These are phyloP conservation scores for Cercospora citrullina DNA, from an alignment of 2,329 filamentous ascomycete species.

Conservation along the genomic window DNA sequence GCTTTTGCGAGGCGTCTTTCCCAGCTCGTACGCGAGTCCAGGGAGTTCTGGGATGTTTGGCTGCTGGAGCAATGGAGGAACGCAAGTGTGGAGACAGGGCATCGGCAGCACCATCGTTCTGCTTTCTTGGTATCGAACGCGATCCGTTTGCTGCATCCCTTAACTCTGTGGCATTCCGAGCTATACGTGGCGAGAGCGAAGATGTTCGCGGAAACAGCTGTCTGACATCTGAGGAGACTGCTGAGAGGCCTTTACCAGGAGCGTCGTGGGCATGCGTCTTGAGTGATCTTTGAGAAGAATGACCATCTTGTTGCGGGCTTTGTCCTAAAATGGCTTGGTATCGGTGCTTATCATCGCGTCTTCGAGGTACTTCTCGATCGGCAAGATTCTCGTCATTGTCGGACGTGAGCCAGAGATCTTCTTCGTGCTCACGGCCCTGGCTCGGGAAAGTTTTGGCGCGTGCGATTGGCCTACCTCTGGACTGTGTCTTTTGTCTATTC, in stretches of 20 bases:
- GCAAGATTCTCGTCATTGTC: constrained; percentile 23
- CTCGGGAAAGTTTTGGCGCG: neutral
- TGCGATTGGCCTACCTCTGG: neutral
- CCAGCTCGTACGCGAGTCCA: constrained; percentile 29
- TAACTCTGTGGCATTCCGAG: neutral
- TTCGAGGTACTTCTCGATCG: constrained; percentile 9
- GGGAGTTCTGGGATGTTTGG: constrained; percentile 25
- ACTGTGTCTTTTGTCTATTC: neutral
- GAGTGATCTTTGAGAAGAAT: neutral
- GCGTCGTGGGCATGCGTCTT: constrained; percentile 11
- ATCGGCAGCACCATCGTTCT: neutral
- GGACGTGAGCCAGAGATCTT: constrained; percentile 36
- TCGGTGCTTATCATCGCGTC: neutral
- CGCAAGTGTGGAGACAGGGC: neutral
- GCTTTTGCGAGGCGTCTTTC: constrained; percentile 4
- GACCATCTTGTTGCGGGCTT: constrained; percentile 5
- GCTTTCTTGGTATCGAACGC: constrained; percentile 7
- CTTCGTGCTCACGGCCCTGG: neutral
- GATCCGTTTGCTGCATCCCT: neutral
- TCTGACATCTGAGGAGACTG: constrained; percentile 31
- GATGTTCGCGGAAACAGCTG: constrained; percentile 35
- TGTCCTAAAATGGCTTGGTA: neutral
- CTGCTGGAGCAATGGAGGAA: constrained; percentile 13
- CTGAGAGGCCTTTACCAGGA: constrained; percentile 22
- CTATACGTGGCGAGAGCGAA: constrained; percentile 27